Percentiles rank a stretch among this genome's conserved stretches.
These are phyloP conservation scores for Metschnikowia picachoensis DNA, from an alignment of 805 yeast genomes.

Conservation along the genomic window DNA sequence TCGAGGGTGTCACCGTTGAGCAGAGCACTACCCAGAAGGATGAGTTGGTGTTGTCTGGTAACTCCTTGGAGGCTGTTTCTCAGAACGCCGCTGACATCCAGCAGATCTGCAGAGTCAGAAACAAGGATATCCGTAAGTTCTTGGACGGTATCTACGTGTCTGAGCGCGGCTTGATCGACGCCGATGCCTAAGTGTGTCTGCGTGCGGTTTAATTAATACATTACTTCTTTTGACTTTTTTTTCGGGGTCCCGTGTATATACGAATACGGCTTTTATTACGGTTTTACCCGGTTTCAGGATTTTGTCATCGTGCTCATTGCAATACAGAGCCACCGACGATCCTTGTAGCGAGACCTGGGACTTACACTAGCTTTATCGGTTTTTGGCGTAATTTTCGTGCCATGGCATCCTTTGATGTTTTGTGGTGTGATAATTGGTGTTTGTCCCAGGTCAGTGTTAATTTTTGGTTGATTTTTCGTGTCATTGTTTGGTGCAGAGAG, in stretches of 20 bases:
- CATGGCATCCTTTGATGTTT: slow-evolving; percentile 8
- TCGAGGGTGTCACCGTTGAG: slow-evolving; percentile 86
- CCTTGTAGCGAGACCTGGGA: slow-evolving; percentile 23
- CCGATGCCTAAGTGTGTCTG: slow-evolving; percentile 37
- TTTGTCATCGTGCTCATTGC: slow-evolving; percentile 37
- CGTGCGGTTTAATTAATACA: slow-evolving; percentile 20
- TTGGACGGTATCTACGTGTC: slow-evolving; percentile 99
- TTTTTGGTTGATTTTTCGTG: not conserved
- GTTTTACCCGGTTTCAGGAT: slow-evolving; percentile 26
- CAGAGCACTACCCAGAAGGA: slow-evolving; percentile 85
- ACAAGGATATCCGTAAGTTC: slow-evolving; percentile 99
- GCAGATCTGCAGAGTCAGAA: slow-evolving; percentile 97
- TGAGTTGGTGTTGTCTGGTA: slow-evolving; percentile 88
- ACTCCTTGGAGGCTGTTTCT: slow-evolving; percentile 95
- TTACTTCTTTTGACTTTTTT: slow-evolving; percentile 12
- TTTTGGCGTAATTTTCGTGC: not conserved
- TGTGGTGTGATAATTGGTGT: slow-evolving; percentile 1
- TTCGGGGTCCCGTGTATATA: slow-evolving; percentile 12
- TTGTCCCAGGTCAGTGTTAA: not conserved
- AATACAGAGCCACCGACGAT: slow-evolving; percentile 49
- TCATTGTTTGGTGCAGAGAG: slow-evolving; percentile 5
- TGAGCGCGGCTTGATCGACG: slow-evolving; percentile 84
- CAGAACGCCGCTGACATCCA: slow-evolving; percentile 98
- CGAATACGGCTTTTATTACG: slow-evolving; percentile 22
- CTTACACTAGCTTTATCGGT: slow-evolving; percentile 2